Conservation (phyloP, 495 filamentous ascomycete species). For the Cercophora scortea region DNA sequence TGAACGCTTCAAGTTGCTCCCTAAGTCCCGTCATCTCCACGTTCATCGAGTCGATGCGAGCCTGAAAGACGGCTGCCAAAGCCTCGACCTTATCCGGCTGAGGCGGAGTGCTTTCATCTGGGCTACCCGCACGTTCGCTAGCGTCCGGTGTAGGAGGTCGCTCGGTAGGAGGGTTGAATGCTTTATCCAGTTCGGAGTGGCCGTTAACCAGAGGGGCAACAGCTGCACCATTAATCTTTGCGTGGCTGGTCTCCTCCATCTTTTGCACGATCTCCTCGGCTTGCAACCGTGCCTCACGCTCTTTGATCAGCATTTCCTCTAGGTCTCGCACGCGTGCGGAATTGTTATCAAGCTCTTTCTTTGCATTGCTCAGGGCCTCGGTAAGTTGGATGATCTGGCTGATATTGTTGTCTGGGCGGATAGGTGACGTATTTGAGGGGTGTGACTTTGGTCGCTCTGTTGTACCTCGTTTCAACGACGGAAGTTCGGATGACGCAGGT, state of each 20-base stretch:
- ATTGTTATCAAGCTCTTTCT: conserved; percentile 75
- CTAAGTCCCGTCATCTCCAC: conserved; percentile 77
- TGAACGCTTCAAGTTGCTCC: conserved; percentile 69
- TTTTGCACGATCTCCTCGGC: conserved; percentile 75
- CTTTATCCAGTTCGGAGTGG: conserved; percentile 26
- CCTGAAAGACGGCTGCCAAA: conserved; percentile 52
- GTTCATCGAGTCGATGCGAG: conserved; percentile 69
- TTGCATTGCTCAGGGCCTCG: conserved; percentile 71
- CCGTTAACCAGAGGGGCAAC: conserved; percentile 18
- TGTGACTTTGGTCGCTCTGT: conserved; percentile 63
- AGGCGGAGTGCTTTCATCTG: conserved; percentile 22
- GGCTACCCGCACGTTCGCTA: conserved; percentile 10
- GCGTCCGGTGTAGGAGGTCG: conserved; percentile 15
- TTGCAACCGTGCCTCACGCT: conserved; percentile 69
- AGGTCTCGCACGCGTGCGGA: conserved; percentile 70
- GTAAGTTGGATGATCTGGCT: conserved; percentile 72
- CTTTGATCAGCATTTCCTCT: conserved; percentile 68
- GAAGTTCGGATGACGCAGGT: conserved; percentile 33
- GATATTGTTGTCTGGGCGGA: conserved; percentile 53
- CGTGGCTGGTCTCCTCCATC: conserved; percentile 47
- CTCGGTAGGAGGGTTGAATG: conserved; percentile 32
- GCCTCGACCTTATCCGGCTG: conserved; percentile 35
- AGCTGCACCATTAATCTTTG: conserved; percentile 27
- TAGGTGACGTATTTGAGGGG: conserved; percentile 49
- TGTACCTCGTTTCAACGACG: conserved; percentile 61